These are phyloP conservation scores for Claviceps sorghi DNA, from an alignment of 2,329 filamentous ascomycete genomes.

Conservation along the genomic window DNA sequence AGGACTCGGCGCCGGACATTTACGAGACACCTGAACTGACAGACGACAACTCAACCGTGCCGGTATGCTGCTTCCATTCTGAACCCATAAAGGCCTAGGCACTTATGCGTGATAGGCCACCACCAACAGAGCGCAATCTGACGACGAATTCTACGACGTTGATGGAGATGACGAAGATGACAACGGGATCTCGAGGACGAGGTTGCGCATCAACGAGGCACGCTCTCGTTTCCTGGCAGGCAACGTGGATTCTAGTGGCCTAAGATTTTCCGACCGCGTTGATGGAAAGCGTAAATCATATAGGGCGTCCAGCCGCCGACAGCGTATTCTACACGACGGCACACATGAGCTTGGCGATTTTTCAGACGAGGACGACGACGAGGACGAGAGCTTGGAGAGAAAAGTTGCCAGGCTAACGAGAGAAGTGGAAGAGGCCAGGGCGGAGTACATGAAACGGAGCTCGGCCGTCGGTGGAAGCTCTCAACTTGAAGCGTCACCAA, in stretches of 20 bases:
- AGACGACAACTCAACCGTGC: slow-evolving; percentile 75
- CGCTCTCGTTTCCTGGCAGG: slow-evolving; percentile 65
- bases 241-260: slow-evolving; percentile 59
- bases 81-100: neutral
- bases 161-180: slow-evolving; percentile 48
- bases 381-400: slow-evolving; percentile 60
- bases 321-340: slow-evolving; percentile 47
- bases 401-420: slow-evolving; percentile 70
- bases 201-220: slow-evolving; percentile 64
- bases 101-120: slow-evolving; percentile 31
- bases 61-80: slow-evolving; percentile 36
- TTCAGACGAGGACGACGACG: slow-evolving; percentile 59
- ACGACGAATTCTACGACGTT: slow-evolving; percentile 47
- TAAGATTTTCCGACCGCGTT: slow-evolving; percentile 83
- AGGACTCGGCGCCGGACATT: slow-evolving; percentile 88
- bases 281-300: slow-evolving; percentile 73
- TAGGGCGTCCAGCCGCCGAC: slow-evolving; percentile 54
- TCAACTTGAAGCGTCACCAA: slow-evolving; percentile 28
- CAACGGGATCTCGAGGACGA: slow-evolving; percentile 59
- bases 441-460: slow-evolving; percentile 41
- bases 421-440: slow-evolving; percentile 64
- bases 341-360: slow-evolving; percentile 57
- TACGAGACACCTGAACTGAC: slow-evolving; percentile 93
- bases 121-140: slow-evolving; percentile 41
- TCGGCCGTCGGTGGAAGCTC: slow-evolving; percentile 30